Conservation (phyloP, 2,329 filamentous ascomycete genomes). For the Fusarium chaquense region DNA sequence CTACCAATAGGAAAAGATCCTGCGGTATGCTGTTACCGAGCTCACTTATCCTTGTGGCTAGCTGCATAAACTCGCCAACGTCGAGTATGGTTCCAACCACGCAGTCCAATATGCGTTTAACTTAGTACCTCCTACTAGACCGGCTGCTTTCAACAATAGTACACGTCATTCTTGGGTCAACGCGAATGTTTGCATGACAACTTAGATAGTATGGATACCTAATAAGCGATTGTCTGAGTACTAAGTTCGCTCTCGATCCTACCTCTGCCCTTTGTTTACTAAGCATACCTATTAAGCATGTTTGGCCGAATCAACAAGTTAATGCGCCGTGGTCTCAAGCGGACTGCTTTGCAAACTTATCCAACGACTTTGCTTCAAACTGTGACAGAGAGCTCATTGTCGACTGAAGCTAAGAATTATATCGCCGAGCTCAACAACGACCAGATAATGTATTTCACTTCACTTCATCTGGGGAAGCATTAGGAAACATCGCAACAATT, state of each 20-base stretch:
- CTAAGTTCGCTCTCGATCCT: too few species aligned
- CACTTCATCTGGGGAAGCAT: not conserved
- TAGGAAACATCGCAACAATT: not conserved
- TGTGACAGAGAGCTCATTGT: not conserved
- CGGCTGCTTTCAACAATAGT: not conserved
- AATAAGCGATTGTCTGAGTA: not conserved
- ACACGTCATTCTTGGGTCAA: constrained; percentile 27
- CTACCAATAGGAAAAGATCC: constrained; percentile 23
- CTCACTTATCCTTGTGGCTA: constrained; percentile 23
- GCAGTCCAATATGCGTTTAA: not conserved
- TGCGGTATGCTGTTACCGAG: constrained; percentile 20
- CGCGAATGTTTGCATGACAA: not conserved
- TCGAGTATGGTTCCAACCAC: constrained; percentile 1
- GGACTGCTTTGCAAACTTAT: not conserved
- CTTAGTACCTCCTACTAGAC: not conserved
- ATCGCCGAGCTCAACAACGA: not conserved
- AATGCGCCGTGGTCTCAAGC: not conserved
- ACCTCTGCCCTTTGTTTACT: not conserved
- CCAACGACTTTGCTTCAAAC: not conserved
- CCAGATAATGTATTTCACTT: not conserved
- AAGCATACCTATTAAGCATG: not conserved
- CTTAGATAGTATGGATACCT: not conserved
- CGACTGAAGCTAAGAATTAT: not conserved
- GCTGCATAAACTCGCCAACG: constrained; percentile 21
- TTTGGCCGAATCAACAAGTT: not conserved